These are phyloP conservation scores for Lathyrus tuberosus DNA, from an alignment of 306 rosid genomes.

Conservation along the genomic window DNA sequence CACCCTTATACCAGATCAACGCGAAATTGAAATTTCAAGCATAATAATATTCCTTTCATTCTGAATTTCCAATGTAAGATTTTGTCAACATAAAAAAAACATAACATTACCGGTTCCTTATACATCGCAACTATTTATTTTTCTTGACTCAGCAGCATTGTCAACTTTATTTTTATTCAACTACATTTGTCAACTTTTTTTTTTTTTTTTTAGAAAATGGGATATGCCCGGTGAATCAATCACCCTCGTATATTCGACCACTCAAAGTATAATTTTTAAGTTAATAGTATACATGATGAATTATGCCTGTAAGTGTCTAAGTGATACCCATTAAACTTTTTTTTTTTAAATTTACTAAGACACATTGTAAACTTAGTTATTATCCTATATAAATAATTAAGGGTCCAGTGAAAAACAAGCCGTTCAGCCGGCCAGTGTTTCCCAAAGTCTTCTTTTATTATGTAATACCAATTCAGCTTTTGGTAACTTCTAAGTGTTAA, in stretches of 20 bases:
- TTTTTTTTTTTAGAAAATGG: no score
- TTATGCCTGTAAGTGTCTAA: no score
- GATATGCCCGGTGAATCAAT: no score
- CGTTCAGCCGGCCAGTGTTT: slow-evolving; percentile 19
- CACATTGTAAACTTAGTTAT: background rate
- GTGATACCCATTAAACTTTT: no score
- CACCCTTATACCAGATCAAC: background rate
- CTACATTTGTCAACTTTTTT: no score
- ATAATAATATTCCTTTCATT: background rate
- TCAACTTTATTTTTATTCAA: no score
- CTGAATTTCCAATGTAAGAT: background rate
- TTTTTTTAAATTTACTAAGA: no score
- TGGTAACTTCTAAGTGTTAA: slow-evolving; percentile 30
- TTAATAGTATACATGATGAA: background rate
- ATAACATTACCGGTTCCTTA: no score
- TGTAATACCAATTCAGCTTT: background rate
- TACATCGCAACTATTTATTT: no score
- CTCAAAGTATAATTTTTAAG: background rate
- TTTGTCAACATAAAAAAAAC: background rate
- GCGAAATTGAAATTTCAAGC: background rate
- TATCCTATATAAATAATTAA: background rate
- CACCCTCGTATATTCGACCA: no score
- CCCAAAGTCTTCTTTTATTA: background rate
- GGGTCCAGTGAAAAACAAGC: background rate
- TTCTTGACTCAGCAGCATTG: no score